Conservation (phyloP, 176 grass and related monocot genomes). For the Tuctoria greenei region DNA sequence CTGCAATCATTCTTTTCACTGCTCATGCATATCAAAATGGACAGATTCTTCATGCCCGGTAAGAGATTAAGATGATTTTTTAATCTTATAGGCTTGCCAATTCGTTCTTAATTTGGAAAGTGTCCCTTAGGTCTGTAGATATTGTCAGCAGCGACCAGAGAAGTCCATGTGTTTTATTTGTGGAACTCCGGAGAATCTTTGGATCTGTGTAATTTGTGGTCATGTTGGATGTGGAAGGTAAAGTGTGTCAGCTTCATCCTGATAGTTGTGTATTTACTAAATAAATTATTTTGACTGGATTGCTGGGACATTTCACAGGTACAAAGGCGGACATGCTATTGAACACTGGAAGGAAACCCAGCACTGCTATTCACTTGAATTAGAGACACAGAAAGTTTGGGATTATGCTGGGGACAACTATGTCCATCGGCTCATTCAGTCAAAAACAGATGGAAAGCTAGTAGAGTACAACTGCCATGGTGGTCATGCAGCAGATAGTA, state of each 20-base stretch:
- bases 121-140: slow-evolving; percentile 82
- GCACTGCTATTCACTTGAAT: slow-evolving; percentile 92
- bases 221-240: slow-evolving; percentile 98
- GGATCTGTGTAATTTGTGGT: slow-evolving; percentile 96
- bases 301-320: slow-evolving; percentile 46
- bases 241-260: slow-evolving; percentile 30
- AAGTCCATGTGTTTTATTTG: slow-evolving; percentile 92
- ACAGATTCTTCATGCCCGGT: slow-evolving; percentile 94
- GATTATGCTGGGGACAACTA: slow-evolving; percentile 99
- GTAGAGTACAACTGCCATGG: slow-evolving; percentile 78
- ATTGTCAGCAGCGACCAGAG: slow-evolving; percentile 91
- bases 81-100: neutral
- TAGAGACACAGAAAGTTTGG: slow-evolving; percentile 97
- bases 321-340: slow-evolving; percentile 84
- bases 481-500: slow-evolving; percentile 43
- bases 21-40: slow-evolving; percentile 98
- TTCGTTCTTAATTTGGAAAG: slow-evolving; percentile 38
- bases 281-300: slow-evolving; percentile 21
- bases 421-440: slow-evolving; percentile 92
- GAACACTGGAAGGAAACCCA: slow-evolving; percentile 92
- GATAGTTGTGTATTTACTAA: slow-evolving; percentile 19
- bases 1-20: slow-evolving; percentile 97
- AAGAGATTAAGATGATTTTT: slow-evolving; percentile 38
- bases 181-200: slow-evolving; percentile 79
- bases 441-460: slow-evolving; percentile 88